phyloP scores from a whole-genome alignment of 148 eudicot genomes.

The Chenopodium formosanum region DNA sequence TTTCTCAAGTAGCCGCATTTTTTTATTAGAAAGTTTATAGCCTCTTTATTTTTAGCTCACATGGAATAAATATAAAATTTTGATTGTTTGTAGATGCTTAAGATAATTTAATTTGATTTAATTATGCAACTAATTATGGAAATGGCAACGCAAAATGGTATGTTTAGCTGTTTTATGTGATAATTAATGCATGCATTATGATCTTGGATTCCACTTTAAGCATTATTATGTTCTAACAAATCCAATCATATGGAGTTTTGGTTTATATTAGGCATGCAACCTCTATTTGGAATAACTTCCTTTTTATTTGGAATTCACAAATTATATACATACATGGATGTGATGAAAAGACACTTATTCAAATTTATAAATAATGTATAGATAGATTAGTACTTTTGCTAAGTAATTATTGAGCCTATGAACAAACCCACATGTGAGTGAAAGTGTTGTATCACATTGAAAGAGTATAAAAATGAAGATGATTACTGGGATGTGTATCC shows the following conservation, averaged over 20 bases:
- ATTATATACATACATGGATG: too few species aligned
- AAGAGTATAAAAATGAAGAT: too few species aligned
- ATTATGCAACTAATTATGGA: not conserved
- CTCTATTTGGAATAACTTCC: not conserved
- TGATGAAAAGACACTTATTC: too few species aligned
- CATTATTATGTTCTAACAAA: constrained; percentile 15
- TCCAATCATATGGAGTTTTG: constrained; percentile 19
- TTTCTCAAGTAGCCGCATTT: constrained; percentile 13
- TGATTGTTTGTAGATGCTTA: not conserved
- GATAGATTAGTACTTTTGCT: too few species aligned
- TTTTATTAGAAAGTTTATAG: not conserved
- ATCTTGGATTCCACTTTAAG: constrained; percentile 19
- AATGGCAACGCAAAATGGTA: constrained; percentile 1
- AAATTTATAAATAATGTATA: too few species aligned
- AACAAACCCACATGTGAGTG: too few species aligned
- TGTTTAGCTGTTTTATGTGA: constrained; percentile 7
- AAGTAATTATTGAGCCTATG: too few species aligned
- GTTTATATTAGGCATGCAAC: not conserved
- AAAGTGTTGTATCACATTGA: too few species aligned
- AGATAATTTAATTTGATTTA: not conserved
- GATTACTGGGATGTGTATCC: too few species aligned
- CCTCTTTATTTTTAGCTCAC: constrained; percentile 1
- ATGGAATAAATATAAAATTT: constrained; percentile 7
- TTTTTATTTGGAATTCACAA: too few species aligned
- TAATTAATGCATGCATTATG: not conserved